Evolutionary conservation across 2,329 filamentous ascomycete genomes (phyloP).

Genomic region (Colletotrichum simmondsii): DNA sequence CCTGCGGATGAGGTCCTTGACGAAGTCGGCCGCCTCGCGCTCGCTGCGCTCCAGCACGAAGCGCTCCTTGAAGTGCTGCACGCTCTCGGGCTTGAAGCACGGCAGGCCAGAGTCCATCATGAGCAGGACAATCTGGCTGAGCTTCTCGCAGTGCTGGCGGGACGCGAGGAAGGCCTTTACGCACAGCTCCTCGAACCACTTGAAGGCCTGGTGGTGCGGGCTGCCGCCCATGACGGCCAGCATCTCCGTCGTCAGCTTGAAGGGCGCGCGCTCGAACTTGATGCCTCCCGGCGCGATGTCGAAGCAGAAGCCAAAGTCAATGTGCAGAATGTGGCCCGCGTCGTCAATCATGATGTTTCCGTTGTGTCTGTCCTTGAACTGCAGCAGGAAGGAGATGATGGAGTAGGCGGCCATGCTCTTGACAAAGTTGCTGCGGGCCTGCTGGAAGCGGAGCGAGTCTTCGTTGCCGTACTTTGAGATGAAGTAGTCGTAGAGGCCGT

Average conservation of each 20-base stretch:
- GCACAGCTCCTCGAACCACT: slow-evolving; percentile 95
- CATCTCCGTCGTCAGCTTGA: slow-evolving; percentile 98
- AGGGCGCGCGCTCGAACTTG: slow-evolving; percentile 96
- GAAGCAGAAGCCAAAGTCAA: slow-evolving; percentile 99
- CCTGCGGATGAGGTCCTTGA: slow-evolving; percentile 88
- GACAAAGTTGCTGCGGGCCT: slow-evolving; percentile 95
- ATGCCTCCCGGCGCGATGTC: slow-evolving; percentile 97
- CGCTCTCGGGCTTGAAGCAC: slow-evolving; percentile 97
- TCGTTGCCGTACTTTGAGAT: slow-evolving; percentile 97
- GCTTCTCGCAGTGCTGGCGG: slow-evolving; percentile 86
- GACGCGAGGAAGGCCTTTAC: slow-evolving; percentile 94
- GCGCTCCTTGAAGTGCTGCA: slow-evolving; percentile 90
- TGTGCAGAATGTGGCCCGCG: slow-evolving; percentile 95
- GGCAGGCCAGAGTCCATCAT: slow-evolving; percentile 98
- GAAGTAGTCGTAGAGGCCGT: slow-evolving; percentile 98
- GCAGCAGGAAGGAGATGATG: slow-evolving; percentile 93
- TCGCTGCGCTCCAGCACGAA: slow-evolving; percentile 95
- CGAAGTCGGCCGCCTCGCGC: slow-evolving; percentile 93
- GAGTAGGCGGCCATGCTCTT: slow-evolving; percentile 99
- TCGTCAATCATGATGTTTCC: slow-evolving; percentile 99
- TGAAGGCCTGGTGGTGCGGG: slow-evolving; percentile 86
- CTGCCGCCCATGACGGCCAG: slow-evolving; percentile 97
- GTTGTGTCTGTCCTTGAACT: slow-evolving; percentile 99
- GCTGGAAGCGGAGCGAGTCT: slow-evolving; percentile 93
- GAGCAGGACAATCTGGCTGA: slow-evolving; percentile 88